Base-by-base conservation (phyloP, 805 yeast genomes). In the Blastobotrys mokoenaii region DNA sequence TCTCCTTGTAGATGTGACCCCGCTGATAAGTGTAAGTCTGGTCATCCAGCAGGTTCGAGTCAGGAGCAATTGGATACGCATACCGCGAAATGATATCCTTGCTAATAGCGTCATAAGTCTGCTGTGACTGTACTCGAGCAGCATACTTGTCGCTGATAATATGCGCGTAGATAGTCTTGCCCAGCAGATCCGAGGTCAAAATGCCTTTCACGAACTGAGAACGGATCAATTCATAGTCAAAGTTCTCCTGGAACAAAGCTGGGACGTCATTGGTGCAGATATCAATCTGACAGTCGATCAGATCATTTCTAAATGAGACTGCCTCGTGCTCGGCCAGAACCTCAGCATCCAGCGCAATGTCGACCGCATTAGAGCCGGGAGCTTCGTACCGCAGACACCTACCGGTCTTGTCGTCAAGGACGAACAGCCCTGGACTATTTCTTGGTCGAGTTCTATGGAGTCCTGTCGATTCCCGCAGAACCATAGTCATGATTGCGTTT, bases 221-320 rank as follows among this genome's bases (percentile, higher is more conserved):
- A 63, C 98, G 76, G 51, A 90, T 69, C 43, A 77, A 70, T 63
- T 90, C 96, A 63, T 89, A 93, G 67, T 93, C 98, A 57, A 93
- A 93, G 63, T 93, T 90, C 59, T 93, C 98, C 57, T 87, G 95
- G 68, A 90, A 93, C 49, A 90, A 82, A 12, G 94, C 93, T 1
- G 97, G 97, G 9, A 93, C 96, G 53, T 82, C 87, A 1, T 95
- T 87, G 5, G 97, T 74, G 65, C 98, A 93, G 49, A 93, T 87
- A 66, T 93, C 98, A 45, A 93, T 88, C 61, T 84, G 93, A 63
- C 98, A 93, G 68, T 93, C 98, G 48, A 93, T 89, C 51, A 93
- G 74, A 64, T 93, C 97, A 63, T 93, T 93, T 60, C 96, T 77
- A 47, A 93, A 71, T 8, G 76, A 75, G 53, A 93, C 80, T 30